Conservation (phyloP, 257 asterid species). For the Plantago ovata region DNA sequence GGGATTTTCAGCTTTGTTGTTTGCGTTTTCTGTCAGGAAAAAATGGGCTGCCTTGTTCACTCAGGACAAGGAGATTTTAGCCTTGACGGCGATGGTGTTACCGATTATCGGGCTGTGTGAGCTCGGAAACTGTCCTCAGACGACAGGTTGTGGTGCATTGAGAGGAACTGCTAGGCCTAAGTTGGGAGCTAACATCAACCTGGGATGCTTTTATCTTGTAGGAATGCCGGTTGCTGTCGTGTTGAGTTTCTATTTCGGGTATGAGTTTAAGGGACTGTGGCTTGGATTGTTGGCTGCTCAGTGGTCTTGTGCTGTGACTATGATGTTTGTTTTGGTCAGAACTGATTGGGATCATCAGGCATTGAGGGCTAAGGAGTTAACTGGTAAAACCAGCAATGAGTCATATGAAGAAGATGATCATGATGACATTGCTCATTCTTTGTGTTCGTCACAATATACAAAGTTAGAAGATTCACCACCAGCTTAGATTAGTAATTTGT, state of each 20-base stretch:
- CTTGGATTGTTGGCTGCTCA: slow-evolving; percentile 58
- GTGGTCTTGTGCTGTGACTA: slow-evolving; percentile 42
- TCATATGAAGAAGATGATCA: not conserved
- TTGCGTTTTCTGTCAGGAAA: slow-evolving; percentile 37
- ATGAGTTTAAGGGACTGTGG: slow-evolving; percentile 53
- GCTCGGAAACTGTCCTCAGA: slow-evolving; percentile 71
- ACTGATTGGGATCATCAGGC: slow-evolving; percentile 62
- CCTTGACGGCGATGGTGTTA: slow-evolving; percentile 36
- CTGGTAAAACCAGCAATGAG: slow-evolving; percentile 21
- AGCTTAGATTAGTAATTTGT: slow-evolving; percentile 16
- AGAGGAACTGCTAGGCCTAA: slow-evolving; percentile 62
- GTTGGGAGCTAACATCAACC: slow-evolving; percentile 49
- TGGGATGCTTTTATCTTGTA: slow-evolving; percentile 53
- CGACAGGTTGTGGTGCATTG: slow-evolving; percentile 49
- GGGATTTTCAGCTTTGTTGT: slow-evolving; percentile 34
- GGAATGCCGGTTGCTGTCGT: slow-evolving; percentile 57
- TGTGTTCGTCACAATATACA: slow-evolving; percentile 21
- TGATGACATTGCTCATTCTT: slow-evolving; percentile 15
- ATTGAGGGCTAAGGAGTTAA: slow-evolving; percentile 38
- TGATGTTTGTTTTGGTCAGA: slow-evolving; percentile 38
- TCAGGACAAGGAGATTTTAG: slow-evolving; percentile 35
- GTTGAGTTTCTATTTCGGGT: slow-evolving; percentile 34
- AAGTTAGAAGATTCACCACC: slow-evolving; percentile 24
- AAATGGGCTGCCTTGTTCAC: slow-evolving; percentile 55
- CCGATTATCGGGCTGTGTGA: slow-evolving; percentile 62